These are phyloP conservation scores for Teratosphaeria pseudoeucalypti DNA, from an alignment of 2,329 filamentous ascomycete genomes.

Conservation along the genomic window DNA sequence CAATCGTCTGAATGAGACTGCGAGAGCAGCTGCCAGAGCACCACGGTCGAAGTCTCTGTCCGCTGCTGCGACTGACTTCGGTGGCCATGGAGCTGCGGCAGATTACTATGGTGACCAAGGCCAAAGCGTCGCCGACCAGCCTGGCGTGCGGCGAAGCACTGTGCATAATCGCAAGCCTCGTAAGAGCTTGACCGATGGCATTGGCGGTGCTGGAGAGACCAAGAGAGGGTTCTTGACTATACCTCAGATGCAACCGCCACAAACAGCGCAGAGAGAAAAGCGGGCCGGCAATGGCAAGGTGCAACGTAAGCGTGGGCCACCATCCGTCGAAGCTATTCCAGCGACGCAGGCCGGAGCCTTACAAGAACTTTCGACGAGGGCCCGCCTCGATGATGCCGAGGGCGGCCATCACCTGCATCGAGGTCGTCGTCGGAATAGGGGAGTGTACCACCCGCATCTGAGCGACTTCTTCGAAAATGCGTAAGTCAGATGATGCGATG, in stretches of 20 bases:
- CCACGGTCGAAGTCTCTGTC: neutral
- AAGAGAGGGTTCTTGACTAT: neutral
- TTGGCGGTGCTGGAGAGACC: neutral
- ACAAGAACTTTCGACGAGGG: neutral
- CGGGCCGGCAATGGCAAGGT: neutral
- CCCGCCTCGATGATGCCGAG: neutral
- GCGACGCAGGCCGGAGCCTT: neutral
- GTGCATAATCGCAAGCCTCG: neutral
- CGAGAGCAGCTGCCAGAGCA: neutral
- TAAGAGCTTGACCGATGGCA: neutral
- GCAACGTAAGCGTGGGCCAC: neutral
- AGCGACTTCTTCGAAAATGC: conserved; percentile 9
- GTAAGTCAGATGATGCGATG: neutral
- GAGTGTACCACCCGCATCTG: conserved; percentile 6
- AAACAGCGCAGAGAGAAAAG: neutral
- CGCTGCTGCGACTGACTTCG: neutral
- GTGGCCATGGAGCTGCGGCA: conserved; percentile 41
- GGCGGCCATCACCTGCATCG: neutral
- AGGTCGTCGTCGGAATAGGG: neutral
- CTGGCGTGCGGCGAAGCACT: conserved; percentile 41
- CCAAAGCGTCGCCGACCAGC: conserved; percentile 47
- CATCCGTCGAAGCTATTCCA: neutral
- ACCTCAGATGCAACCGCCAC: neutral
- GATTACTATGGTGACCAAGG: conserved; percentile 54
- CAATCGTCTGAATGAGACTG: neutral